Percentiles rank a stretch among this genome's conserved stretches.
These are phyloP conservation scores for Rhynchospora pubera DNA, from an alignment of 176 grass and related monocot species.

Conservation along the genomic window DNA sequence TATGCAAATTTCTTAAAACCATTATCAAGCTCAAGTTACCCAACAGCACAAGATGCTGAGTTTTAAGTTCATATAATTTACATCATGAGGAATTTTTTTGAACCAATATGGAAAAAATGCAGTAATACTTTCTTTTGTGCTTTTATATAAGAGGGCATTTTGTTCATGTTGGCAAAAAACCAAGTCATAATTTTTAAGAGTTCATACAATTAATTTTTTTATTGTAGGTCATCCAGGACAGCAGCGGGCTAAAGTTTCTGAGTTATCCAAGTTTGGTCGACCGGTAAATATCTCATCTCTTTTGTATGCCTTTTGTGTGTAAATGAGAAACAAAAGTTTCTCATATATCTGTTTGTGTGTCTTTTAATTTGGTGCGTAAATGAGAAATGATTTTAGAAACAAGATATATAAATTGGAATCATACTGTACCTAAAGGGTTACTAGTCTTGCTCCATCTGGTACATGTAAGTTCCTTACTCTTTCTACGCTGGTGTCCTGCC, in stretches of 20 bases:
- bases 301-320: not conserved
- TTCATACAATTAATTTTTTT: slow-evolving; percentile 9
- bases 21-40: not conserved
- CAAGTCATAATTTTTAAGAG: not conserved
- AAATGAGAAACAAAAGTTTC: not conserved
- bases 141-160: not conserved
- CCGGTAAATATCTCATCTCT: slow-evolving; percentile 39
- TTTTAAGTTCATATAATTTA: not conserved
- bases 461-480: not conserved
- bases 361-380: not conserved
- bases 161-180: not conserved
- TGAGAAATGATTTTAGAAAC: no score
- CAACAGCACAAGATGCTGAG: not conserved
- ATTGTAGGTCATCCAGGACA: slow-evolving; percentile 74
- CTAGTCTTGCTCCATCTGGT: not conserved
- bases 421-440: not conserved
- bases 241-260: slow-evolving; percentile 79
- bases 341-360: not conserved
- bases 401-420: not conserved
- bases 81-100: not conserved
- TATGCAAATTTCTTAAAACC: not conserved
- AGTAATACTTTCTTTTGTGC: not conserved
- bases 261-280: slow-evolving; percentile 83
- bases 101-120: not conserved
- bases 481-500: not conserved